These are phyloP conservation scores for Amaranthus tricolor DNA, from an alignment of 179 eudicot genomes.

Conservation along the genomic window DNA sequence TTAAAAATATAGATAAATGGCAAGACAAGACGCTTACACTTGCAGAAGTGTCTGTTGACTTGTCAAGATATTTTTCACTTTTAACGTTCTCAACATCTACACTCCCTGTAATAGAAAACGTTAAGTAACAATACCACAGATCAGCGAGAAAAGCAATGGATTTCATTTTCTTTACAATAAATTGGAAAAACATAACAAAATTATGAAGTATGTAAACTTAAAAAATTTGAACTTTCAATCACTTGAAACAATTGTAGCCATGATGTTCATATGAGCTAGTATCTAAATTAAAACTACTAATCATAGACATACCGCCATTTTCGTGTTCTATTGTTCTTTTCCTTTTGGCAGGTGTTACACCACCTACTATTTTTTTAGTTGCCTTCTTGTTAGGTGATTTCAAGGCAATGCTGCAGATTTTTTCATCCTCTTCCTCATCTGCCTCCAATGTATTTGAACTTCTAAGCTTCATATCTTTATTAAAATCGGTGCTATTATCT, in stretches of 20 bases:
- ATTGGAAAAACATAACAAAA: background rate
- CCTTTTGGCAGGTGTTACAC: conserved; percentile 40
- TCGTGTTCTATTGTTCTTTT: conserved; percentile 32
- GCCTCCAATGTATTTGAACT: background rate
- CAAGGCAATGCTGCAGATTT: conserved; percentile 9
- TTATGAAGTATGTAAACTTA: background rate
- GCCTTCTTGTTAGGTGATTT: conserved; percentile 32
- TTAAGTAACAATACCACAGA: background rate
- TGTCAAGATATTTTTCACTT: conserved; percentile 31
- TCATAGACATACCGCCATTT: conserved; percentile 23
- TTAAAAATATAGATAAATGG: conserved; percentile 1
- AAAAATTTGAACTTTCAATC: background rate
- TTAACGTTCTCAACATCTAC: conserved; percentile 24
- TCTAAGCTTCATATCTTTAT: background rate
- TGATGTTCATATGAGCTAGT: background rate
- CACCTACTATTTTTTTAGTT: conserved; percentile 28
- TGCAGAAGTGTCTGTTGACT: conserved; percentile 36
- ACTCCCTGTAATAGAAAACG: conserved; percentile 31
- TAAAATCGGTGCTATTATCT: conserved; percentile 25
- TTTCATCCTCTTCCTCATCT: conserved; percentile 32
- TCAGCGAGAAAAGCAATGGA: background rate
- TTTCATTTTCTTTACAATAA: too few relatives aligned
- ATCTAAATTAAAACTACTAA: background rate
- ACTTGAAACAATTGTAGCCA: background rate
- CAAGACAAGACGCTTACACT: conserved; percentile 41